A percentile compares a stretch with the other conserved stretches of the same genome.
phyloP scores from a whole-genome alignment of 371 early-diverging fungal species.

The Apophysomyces trapeziformis region DNA sequence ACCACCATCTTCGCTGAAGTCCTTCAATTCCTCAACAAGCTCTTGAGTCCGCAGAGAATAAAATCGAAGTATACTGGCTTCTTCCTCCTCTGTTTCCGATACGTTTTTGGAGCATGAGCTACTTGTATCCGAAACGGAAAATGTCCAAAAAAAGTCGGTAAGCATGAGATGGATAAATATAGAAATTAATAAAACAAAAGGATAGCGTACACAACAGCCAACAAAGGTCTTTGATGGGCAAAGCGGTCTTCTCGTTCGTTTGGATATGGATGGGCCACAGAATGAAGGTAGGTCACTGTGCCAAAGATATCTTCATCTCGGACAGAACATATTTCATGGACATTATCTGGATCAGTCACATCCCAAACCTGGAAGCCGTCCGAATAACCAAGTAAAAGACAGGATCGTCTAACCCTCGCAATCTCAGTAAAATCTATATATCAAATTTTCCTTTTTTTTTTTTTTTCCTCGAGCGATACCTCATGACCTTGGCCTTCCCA shows the following conservation, averaged over 20 bases:
- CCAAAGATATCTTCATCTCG: constrained; percentile 53
- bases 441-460: neutral
- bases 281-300: constrained; percentile 56
- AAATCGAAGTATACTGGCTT: constrained; percentile 19
- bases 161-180: neutral
- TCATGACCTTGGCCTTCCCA: constrained; percentile 12
- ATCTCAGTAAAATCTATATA: neutral
- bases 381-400: constrained; percentile 74
- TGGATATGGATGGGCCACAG: constrained; percentile 23
- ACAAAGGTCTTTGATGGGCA: constrained; percentile 44
- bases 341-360: constrained; percentile 68
- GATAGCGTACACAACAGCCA: constrained; percentile 56
- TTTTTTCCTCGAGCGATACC: neutral
- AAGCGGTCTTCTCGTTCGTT: constrained; percentile 28
- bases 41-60: constrained; percentile 56
- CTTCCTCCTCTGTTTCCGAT: constrained; percentile 3
- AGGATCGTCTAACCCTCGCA: constrained; percentile 38
- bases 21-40: constrained; percentile 32
- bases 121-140: constrained; percentile 9
- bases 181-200: neutral
- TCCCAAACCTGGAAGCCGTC: constrained; percentile 88
- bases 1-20: constrained; percentile 38
- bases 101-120: constrained; percentile 3
- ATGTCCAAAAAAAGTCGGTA: constrained; percentile 10
- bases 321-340: constrained; percentile 73